phyloP scores from a whole-genome alignment of 202 grass and related monocot species.

The Thinopyrum obtusiflorum region DNA sequence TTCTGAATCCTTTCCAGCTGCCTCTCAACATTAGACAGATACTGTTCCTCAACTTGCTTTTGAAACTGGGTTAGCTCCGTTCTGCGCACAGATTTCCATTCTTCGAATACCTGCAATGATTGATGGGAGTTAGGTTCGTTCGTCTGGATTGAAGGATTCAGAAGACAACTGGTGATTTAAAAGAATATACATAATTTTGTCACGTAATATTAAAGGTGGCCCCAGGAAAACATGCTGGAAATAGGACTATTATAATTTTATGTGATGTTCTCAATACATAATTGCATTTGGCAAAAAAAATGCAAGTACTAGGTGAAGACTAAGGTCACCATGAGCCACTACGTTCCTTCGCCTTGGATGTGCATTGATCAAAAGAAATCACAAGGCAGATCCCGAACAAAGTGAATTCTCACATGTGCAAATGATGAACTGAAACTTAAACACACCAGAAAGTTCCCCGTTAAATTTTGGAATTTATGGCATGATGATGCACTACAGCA shows the following conservation, averaged over 20 bases:
- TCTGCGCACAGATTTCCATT: conserved; percentile 78
- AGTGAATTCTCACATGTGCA: neutral
- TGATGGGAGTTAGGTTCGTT: conserved; percentile 20
- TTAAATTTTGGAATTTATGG: neutral
- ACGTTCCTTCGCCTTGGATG: neutral
- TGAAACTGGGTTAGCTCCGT: conserved; percentile 73
- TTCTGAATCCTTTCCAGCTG: conserved; percentile 88
- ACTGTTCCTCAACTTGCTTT: conserved; percentile 84
- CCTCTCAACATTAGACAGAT: conserved; percentile 75
- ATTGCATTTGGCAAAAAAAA: neutral
- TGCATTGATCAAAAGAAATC: neutral
- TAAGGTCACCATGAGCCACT: neutral
- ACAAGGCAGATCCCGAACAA: neutral
- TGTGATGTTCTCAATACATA: neutral
- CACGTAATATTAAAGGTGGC: neutral
- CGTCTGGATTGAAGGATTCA: neutral
- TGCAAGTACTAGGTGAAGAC: neutral
- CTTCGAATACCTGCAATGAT: conserved; percentile 55
- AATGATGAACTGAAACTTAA: neutral
- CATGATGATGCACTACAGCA: neutral
- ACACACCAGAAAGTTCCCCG: neutral
- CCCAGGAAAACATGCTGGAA: neutral
- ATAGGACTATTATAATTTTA: neutral
- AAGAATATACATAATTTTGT: neutral
- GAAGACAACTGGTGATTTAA: conserved; percentile 5